Base-by-base conservation (phyloP, 2,329 filamentous ascomycete genomes). In the Geoglossum cookeanum region DNA sequence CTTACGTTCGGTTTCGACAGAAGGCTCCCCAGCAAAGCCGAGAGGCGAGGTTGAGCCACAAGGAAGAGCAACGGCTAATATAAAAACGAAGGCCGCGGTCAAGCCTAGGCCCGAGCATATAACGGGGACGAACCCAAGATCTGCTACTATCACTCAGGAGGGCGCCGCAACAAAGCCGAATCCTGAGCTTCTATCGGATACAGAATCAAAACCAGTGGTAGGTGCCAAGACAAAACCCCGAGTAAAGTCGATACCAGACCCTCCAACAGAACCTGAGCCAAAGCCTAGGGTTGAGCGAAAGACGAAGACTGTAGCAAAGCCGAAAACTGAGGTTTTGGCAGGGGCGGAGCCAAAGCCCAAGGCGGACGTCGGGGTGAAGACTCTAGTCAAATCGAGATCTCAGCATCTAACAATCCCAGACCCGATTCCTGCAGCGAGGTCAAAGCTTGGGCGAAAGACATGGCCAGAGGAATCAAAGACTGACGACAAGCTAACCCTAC, bases 401-500 rank as follows among this genome's bases (percentile, higher is more conserved):
- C 4, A 42, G 39, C 39, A 15, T 42, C 39, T 42, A 15, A 4
- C 13, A 15, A 15, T 15, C 4, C 11, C 13, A 4, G 39, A 42
- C 11, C 39, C 39, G n/a, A 15, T 15, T 15, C 13, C 39, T 11
- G 39, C 39, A 15, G 13, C 39, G 4, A 15, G n/a, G 39, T 9
- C 13, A 15, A 56, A 45, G 22, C 42, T 15, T 45, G 37, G 30
- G 22, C 33, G 30, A 42, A 55, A 55, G 33, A 33, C 13, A 8
- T 13, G 39, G 15, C 4, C 15, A n/a, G 39, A 44, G 13, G 52
- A 27, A 55, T 7, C 52, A 55, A 69, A 57, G 66, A 68, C 4
- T 55, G 11, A 59, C 59, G 51, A 54, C 57, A 42, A 42, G n/a
- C 27, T 61, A 58, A 5, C n/a, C 9, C 6, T 17, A 15, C 42